A percentile compares a stretch with the other conserved stretches of the same genome.
phyloP scores from a whole-genome alignment of 169 alveolate species.

The Babesia ovata region DNA sequence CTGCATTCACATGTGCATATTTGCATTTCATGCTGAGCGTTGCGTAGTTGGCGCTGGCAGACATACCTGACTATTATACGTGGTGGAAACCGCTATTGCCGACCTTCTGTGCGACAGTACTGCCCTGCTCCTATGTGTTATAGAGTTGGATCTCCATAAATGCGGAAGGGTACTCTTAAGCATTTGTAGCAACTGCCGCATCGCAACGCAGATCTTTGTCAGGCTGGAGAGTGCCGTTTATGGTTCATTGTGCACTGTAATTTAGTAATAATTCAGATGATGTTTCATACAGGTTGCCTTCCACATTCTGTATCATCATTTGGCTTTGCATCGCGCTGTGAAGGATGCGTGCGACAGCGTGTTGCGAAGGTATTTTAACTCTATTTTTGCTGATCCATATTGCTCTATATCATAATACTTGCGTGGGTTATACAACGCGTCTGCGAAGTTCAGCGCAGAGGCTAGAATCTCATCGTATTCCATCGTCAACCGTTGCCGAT shows the following conservation, averaged over 20 bases:
- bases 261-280: background rate
- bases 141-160: background rate
- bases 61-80: background rate
- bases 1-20: too few species aligned
- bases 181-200: background rate
- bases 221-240: background rate
- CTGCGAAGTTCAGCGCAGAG: too few species aligned
- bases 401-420: background rate
- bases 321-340: background rate
- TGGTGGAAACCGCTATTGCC: background rate
- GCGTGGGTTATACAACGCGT: background rate
- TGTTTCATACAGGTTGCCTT: background rate
- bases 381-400: background rate
- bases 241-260: background rate
- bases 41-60: too few species aligned
- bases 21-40: too few species aligned
- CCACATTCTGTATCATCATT: background rate
- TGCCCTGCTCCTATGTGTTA: background rate
- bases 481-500: too few species aligned
- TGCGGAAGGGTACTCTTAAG: background rate
- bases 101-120: background rate
- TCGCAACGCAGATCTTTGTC: background rate
- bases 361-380: background rate
- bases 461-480: background rate
- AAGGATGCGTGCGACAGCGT: conserved; percentile 4